Evolutionary conservation across 805 yeast species (phyloP), one percentile per base, ranked within the genome.

Genomic region (Saccharomycopsis olivae): DNA sequence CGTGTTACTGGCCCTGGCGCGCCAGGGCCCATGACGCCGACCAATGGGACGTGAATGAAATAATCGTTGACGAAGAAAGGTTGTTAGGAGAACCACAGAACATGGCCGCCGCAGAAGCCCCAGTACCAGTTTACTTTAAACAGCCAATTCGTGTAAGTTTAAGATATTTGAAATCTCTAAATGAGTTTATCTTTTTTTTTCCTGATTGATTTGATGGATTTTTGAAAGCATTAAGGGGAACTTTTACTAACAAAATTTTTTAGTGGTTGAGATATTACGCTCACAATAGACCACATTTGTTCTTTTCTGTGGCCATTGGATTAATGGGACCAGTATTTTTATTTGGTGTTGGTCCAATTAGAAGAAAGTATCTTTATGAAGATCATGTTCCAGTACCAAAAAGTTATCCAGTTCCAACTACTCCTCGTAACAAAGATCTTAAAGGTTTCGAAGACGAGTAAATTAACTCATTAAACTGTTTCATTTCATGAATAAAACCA

Each of bases 251-350:
- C 56, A 32, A 16, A 9, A 33, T 10, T n/a, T n/a, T 43, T n/a
- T 47, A 75, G 81, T 77, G 83, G 83, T 58, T 69, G 49, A 78
- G 88, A 57, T 81, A 74, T 61, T 78, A 76, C 51, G 82, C 88
- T 18, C 80, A 81, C 61, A 73, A 72, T 49, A 74, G 75, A 55
- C 94, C 94, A 31, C 85, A 81, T 60, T 64, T 80, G 48, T 77
- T 81, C 56, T 75, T 68, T 53, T 66, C 86, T 21, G 69, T 74
- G 16, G 65, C 66, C 28, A 65, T 82, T 52, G 94, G 87, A 5
- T 54, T 73, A 31, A 56, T 78, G 36, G 86, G 83, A 3, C 89
- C 92, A 10, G 58, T 75, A 4, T 69, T 80, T 41, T 65, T 81
- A 28, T 52, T 73, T 40, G 64, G 68, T 23, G 68, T 70, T 39